Conservation (phyloP, 2,329 filamentous ascomycete genomes). For the Aspergillus texensis region DNA sequence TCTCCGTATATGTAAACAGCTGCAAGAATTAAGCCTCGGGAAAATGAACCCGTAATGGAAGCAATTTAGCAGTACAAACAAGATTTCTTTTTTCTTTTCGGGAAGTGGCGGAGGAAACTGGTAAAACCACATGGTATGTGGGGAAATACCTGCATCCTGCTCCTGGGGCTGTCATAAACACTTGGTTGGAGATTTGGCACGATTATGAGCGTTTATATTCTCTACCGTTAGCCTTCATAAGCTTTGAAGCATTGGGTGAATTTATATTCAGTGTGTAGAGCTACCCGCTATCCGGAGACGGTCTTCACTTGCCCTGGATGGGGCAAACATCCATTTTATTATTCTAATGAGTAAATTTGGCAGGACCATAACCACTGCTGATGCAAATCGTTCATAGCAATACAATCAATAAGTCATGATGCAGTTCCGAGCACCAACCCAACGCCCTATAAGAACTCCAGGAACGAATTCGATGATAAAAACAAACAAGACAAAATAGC, state of each 20-base stretch:
- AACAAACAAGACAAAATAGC: neutral
- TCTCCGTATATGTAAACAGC: neutral
- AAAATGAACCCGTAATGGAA: neutral
- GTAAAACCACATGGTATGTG: neutral
- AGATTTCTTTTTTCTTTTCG: too few relatives aligned
- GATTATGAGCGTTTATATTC: neutral
- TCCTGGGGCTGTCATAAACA: neutral
- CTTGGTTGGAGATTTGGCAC: neutral
- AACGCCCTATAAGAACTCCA: slow-evolving; percentile 17
- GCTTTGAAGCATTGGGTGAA: neutral
- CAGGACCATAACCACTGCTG: neutral
- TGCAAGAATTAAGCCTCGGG: neutral
- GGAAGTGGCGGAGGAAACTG: neutral
- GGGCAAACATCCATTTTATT: neutral
- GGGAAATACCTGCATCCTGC: neutral
- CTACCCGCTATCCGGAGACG: neutral
- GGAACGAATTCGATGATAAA: neutral
- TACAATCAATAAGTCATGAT: neutral
- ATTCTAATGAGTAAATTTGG: neutral
- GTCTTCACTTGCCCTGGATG: neutral
- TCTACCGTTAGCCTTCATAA: neutral
- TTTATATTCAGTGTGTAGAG: neutral
- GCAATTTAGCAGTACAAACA: neutral
- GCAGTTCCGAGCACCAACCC: neutral
- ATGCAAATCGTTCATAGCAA: slow-evolving; percentile 1